Evolutionary conservation across 2,329 filamentous ascomycete species (phyloP).

Genomic region (Aureobasidium leucospermi): DNA sequence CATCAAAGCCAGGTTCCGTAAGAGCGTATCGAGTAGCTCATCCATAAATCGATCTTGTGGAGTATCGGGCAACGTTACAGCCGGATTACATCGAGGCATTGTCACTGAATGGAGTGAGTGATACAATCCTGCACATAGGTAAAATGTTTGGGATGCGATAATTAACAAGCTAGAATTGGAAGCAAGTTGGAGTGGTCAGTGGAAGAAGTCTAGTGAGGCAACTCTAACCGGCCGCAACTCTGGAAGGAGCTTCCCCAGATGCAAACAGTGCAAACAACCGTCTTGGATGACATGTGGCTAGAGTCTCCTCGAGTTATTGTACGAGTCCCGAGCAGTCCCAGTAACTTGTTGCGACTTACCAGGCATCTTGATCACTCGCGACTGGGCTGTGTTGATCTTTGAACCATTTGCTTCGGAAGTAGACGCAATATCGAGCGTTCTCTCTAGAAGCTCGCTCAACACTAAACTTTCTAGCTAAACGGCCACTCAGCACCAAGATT

Average conservation of each 20-base stretch:
- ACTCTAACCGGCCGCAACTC: background rate
- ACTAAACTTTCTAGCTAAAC: constrained; percentile 1
- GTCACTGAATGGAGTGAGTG: too few relatives aligned
- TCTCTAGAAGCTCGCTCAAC: background rate
- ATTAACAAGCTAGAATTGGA: too few relatives aligned
- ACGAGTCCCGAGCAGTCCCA: background rate
- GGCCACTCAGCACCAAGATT: background rate
- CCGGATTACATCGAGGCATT: too few relatives aligned
- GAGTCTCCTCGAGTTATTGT: background rate
- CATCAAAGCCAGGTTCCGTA: too few relatives aligned
- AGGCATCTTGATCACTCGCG: background rate
- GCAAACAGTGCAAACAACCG: constrained; percentile 1
- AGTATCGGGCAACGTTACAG: too few relatives aligned
- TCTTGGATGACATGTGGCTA: constrained; percentile 5
- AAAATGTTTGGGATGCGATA: too few relatives aligned
- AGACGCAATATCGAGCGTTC: background rate
- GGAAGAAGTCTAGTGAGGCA: background rate
- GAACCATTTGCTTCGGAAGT: background rate
- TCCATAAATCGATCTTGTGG: too few relatives aligned
- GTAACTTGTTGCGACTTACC: background rate
- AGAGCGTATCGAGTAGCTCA: too few relatives aligned
- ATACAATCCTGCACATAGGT: too few relatives aligned
- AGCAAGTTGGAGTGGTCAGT: too few relatives aligned
- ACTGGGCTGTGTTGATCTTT: background rate
- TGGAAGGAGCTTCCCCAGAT: background rate